A percentile compares a stretch with the other conserved stretches of the same genome.
These are phyloP conservation scores for Termitomyces sp. DNA, from an alignment of 768 basidiomycete genomes.

Conservation along the genomic window DNA sequence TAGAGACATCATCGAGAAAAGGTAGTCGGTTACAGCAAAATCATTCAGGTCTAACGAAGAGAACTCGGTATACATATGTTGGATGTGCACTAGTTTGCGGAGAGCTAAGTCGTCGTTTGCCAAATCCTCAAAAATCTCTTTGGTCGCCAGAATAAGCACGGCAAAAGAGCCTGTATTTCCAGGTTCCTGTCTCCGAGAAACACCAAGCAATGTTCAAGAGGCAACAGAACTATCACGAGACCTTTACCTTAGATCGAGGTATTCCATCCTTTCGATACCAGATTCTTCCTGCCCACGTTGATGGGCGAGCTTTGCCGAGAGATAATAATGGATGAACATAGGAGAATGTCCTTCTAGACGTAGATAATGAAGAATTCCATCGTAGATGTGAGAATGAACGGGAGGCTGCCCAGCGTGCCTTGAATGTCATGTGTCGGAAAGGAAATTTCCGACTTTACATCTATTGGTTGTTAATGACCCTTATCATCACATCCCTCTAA, in stretches of 20 bases:
- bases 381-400: too few species aligned
- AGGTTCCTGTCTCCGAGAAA: not conserved
- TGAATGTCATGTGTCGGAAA: too few species aligned
- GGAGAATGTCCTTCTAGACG: too few species aligned
- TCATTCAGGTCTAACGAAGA: slow-evolving; percentile 20
- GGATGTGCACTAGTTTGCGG: slow-evolving; percentile 21
- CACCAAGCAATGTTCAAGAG: not conserved
- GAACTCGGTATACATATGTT: slow-evolving; percentile 22
- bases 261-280: slow-evolving; percentile 30
- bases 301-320: slow-evolving; percentile 14
- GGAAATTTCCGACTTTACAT: too few species aligned
- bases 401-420: too few species aligned
- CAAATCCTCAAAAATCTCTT: too few species aligned
- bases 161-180: not conserved
- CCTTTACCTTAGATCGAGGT: slow-evolving; percentile 29
- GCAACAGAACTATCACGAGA: slow-evolving; percentile 22
- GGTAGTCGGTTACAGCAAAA: slow-evolving; percentile 17
- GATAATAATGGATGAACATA: not conserved
- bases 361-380: too few species aligned
- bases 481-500: too few species aligned
- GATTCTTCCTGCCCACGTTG: slow-evolving; percentile 20
- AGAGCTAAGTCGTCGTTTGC: not conserved
- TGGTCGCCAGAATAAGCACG: not conserved
- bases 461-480: too few species aligned
- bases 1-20: slow-evolving; percentile 7